Base-by-base conservation (phyloP, 495 filamentous ascomycete genomes). In the Hypoxylon subgilvum region DNA sequence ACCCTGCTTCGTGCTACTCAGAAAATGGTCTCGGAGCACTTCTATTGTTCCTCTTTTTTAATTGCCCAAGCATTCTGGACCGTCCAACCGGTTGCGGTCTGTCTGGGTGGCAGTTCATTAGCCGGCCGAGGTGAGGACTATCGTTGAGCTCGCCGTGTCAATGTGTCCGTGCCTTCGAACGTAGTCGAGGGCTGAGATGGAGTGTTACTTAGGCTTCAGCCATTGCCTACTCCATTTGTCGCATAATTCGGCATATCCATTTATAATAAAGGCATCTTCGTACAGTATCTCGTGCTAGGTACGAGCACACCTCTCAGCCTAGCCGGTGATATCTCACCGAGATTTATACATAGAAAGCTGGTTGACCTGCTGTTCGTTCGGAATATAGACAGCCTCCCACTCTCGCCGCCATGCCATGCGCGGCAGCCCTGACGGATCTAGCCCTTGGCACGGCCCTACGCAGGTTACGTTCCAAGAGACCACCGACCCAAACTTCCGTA, bases 181-280 rank as follows among this genome's bases (percentile, higher is more conserved):
- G 25, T 17, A 16, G 52, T 55, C n/a, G n/a, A 41, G 57, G 59
- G 59, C 59, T 62, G 59, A 62, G 32, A 52, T 51, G 46, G 36
- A 39, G 17, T 18, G 18, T 14, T 21, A 19, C 25, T 43, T 14
- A 10, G 18, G 36, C 14, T 36, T 38, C 31, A 35, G 10, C 3
- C 45, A 16, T 43, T 46, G 35, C 36, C 49, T 59, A 46, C 47
- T 52, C 35, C 5, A 6, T 35, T 36, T 27, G 30, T 38, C 30
- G 31, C 36, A 23, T 21, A 13, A 47, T 46, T 52, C 48, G 42
- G 47, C 48, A 45, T 46, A 59, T 46, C 27, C 34, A 41, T 23
- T 25, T 16, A 12, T 4, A 34, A 12, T 3, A 27, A 27, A 4
- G 23, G 23, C 3, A 27, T 27, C 3, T 12, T 34, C n/a, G 31